Base-by-base conservation (phyloP, 768 basidiomycete genomes). In the Naganishia antarctica region DNA sequence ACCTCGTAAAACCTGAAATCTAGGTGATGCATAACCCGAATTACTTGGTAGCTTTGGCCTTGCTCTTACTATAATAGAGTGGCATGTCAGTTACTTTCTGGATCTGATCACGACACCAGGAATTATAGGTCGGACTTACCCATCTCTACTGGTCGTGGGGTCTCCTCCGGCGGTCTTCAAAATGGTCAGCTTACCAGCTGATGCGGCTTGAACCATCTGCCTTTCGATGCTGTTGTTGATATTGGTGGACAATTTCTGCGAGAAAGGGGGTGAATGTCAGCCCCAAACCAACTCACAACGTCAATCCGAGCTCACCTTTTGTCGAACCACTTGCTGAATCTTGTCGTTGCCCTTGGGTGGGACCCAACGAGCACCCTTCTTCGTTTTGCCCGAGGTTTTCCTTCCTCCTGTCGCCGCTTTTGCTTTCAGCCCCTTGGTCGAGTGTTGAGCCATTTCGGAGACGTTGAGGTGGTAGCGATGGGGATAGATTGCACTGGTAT, bases 181-280 rank as follows among this genome's bases (percentile, higher is more conserved):
- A 75, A 97, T 91, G 29, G 90, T 90, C 66, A 97, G 81, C 76
- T 90, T 91, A 41, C 92, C 92, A 45, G 86, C 81, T 4, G 89
- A 91, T 3, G 92, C 92, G 7, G 91, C 91, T 51, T 85, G 80
- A 13, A 90, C 88, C 85, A 92, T 90, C 78, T 93, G 91, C 61
- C 83, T 82, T 76, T 97, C 92, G 71, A 97, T 92, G 23, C 88
- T 89, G 76, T 85, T 86, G 76, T 89, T 91, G 74, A 96, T 92
- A 80, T 91, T 92, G 58, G 90, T 87, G 65, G 87, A 87, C 68
- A 96, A 82, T 72, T 84, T 81, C 91, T 94, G 34, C n/a, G 32
- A 23, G 12, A n/a, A 13, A 18, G 5, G 2, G 50, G 31, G 6
- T 40, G 26, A 37, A 7, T 7, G 8, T 57, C 23, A 57, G 53